phyloP scores from a whole-genome alignment of 192 early-diverging fungal species.

The Globomyces pollinis-pini region DNA sequence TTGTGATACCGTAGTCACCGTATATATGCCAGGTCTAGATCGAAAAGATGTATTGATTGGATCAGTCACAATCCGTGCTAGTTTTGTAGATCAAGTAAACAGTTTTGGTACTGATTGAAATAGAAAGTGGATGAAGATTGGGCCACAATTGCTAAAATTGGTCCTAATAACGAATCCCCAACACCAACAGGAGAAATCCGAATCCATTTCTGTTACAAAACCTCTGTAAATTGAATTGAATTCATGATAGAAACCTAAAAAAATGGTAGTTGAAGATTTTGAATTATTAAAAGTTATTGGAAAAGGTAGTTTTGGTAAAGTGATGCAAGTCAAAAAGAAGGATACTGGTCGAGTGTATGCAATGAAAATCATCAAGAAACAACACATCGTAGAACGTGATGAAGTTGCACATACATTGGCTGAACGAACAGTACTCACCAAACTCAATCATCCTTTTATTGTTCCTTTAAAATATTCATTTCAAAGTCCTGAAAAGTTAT shows the following conservation, averaged over 20 bases:
- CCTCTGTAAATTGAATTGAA: too few relatives aligned
- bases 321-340: constrained; percentile 31
- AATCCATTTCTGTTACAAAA: too few relatives aligned
- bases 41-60: background rate
- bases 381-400: constrained; percentile 83
- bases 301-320: constrained; percentile 95
- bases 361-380: constrained; percentile 92
- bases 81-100: background rate
- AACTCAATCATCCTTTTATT: constrained; percentile 72
- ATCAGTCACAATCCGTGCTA: background rate
- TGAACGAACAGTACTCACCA: constrained; percentile 82
- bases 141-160: too few relatives aligned
- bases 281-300: constrained; percentile 93
- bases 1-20: background rate
- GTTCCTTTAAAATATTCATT: constrained; percentile 45
- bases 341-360: constrained; percentile 91
- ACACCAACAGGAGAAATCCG: too few relatives aligned
- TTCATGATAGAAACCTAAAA: too few relatives aligned
- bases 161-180: too few relatives aligned
- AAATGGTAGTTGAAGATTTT: constrained; percentile 86
- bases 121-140: too few relatives aligned
- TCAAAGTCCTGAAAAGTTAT: constrained; percentile 89
- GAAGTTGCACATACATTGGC: constrained; percentile 93
- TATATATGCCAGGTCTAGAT: background rate
- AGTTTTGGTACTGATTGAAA: too few relatives aligned